Percentiles rank a stretch among this genome's conserved stretches.
phyloP scores from a whole-genome alignment of 805 yeast species.

The Lachancea nothofagi region DNA sequence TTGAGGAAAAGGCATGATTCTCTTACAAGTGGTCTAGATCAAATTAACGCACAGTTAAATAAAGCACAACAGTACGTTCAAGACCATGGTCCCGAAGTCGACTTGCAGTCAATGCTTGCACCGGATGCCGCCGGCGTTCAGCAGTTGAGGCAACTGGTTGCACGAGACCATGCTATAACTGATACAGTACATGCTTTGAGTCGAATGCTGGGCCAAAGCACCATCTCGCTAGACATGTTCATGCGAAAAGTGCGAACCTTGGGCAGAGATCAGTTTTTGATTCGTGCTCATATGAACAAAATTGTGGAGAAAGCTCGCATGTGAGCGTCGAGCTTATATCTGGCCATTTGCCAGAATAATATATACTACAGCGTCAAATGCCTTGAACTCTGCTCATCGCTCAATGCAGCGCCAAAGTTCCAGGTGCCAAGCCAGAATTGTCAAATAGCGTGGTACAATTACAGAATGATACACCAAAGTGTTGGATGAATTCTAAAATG shows the following conservation, averaged over 20 bases:
- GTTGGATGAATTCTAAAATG: too few relatives aligned
- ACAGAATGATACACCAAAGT: too few relatives aligned
- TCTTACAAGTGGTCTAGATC: constrained; percentile 26
- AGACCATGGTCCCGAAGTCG: constrained; percentile 26
- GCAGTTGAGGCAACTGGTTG: constrained; percentile 46
- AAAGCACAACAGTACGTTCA: constrained; percentile 26
- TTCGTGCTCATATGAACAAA: constrained; percentile 43
- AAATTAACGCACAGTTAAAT: constrained; percentile 29
- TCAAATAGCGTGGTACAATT: too few relatives aligned
- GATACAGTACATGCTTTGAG: constrained; percentile 56
- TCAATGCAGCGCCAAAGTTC: too few relatives aligned
- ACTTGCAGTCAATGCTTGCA: constrained; percentile 41
- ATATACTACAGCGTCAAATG: too few relatives aligned
- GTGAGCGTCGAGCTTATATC: too few relatives aligned
- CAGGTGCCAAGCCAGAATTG: too few relatives aligned
- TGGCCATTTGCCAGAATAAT: too few relatives aligned
- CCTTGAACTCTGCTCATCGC: too few relatives aligned
- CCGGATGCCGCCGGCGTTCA: constrained; percentile 50
- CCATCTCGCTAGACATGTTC: constrained; percentile 23
- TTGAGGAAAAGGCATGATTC: constrained; percentile 29
- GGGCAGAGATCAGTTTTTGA: constrained; percentile 59
- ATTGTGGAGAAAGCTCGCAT: background rate
- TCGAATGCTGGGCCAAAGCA: constrained; percentile 18
- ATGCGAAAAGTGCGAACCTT: constrained; percentile 43
- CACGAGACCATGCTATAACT: constrained; percentile 64